Evolutionary conservation across 2,329 filamentous ascomycete genomes (phyloP).

Genomic region (Paraphaeosphaeria sporulosa): DNA sequence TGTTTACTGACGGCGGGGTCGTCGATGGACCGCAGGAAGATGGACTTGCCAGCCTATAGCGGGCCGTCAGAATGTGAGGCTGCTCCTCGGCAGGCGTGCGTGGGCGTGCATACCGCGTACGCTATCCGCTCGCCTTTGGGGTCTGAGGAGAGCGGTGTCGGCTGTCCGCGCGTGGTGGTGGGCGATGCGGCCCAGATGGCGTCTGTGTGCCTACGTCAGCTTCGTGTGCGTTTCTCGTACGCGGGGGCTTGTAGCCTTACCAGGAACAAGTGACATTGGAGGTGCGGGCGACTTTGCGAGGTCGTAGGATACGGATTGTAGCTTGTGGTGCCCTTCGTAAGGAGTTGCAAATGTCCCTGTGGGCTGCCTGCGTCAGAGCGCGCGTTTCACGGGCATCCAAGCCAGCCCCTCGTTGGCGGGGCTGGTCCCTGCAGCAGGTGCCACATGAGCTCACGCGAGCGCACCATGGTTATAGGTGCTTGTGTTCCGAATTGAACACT

Average conservation of each 20-base stretch:
- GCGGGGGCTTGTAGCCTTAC: constrained; percentile 5
- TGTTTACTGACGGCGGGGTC: constrained; percentile 83
- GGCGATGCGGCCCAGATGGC: constrained; percentile 86
- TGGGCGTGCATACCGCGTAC: constrained; percentile 74
- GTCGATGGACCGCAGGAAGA: constrained; percentile 95
- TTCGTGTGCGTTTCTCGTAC: not conserved
- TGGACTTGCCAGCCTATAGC: constrained; percentile 86
- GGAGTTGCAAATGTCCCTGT: not conserved
- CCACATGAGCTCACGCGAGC: not conserved
- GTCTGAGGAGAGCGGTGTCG: constrained; percentile 88
- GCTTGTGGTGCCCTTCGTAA: not conserved
- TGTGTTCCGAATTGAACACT: not conserved
- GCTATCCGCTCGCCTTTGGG: constrained; percentile 89
- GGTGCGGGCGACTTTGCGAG: not conserved
- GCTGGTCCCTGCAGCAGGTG: constrained; percentile 3
- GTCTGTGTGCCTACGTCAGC: constrained; percentile 56
- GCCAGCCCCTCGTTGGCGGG: constrained; percentile 11
- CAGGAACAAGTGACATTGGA: constrained; percentile 19
- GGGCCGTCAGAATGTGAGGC: constrained; percentile 16
- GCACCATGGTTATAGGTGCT: not conserved
- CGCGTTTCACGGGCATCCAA: constrained; percentile 11
- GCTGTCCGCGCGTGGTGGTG: constrained; percentile 81
- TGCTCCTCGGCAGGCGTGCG: not conserved
- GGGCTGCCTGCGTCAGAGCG: constrained; percentile 9
- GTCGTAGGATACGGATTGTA: not conserved